phyloP scores from a whole-genome alignment of 495 filamentous ascomycete species.

The Trichoderma gamsii region DNA sequence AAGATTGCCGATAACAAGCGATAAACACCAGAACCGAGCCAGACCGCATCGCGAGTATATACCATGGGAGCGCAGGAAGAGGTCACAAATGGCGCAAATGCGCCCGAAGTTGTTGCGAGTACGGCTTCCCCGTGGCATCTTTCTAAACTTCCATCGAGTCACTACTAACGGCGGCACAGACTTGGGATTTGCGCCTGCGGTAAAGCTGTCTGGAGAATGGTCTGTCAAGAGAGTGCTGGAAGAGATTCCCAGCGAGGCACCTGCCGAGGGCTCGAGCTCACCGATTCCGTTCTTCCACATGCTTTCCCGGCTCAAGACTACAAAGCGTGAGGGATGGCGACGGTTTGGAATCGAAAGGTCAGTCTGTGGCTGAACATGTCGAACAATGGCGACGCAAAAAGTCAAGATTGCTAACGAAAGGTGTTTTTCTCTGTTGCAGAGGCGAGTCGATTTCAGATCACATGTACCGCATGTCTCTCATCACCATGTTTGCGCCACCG shows the following conservation, averaged over 20 bases:
- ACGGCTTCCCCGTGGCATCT: not conserved
- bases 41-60: not conserved
- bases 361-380: not conserved
- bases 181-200: slow-evolving; percentile 29
- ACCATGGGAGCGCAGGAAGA: not conserved
- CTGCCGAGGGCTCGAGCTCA: slow-evolving; percentile 55
- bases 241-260: slow-evolving; percentile 39
- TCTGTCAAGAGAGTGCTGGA: slow-evolving; percentile 45
- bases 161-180: slow-evolving; percentile 18
- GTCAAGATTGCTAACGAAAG: slow-evolving; percentile 15
- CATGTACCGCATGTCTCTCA: slow-evolving; percentile 99
- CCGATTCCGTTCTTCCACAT: slow-evolving; percentile 91
- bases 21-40: not conserved
- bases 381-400: slow-evolving; percentile 13
- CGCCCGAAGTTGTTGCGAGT: not conserved
- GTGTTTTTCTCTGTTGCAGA: slow-evolving; percentile 17
- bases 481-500: slow-evolving; percentile 87
- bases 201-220: slow-evolving; percentile 38
- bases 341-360: slow-evolving; percentile 69
- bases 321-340: slow-evolving; percentile 90
- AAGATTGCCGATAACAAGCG: slow-evolving; percentile 8
- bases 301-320: slow-evolving; percentile 88
- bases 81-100: not conserved
- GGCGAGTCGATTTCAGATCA: slow-evolving; percentile 91
- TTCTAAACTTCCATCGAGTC: no score